Evolutionary conservation across 495 filamentous ascomycete genomes (phyloP).

Genomic region (Podospora australis): DNA sequence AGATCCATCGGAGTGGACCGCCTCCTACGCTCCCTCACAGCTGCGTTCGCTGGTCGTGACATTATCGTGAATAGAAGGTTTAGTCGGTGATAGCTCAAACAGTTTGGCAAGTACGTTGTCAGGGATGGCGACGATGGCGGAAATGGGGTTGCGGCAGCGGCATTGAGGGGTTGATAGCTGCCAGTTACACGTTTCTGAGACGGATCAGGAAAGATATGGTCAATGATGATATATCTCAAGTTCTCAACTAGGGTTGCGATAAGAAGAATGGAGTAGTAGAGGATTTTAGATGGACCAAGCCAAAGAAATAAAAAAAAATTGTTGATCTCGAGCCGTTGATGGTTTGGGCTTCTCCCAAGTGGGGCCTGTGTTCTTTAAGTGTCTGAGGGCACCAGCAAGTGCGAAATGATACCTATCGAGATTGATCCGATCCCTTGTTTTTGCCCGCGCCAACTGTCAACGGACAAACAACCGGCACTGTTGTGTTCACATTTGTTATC

Average conservation of each 20-base stretch:
- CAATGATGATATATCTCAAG: neutral
- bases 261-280: neutral
- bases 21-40: conserved; percentile 23
- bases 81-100: neutral
- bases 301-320: neutral
- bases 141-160: conserved; percentile 11
- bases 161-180: conserved; percentile 10
- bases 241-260: neutral
- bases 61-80: conserved; percentile 8
- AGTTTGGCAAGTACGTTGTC: too few species aligned
- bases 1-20: conserved; percentile 16
- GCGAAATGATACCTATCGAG: too few species aligned
- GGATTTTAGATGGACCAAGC: neutral
- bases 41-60: conserved; percentile 19
- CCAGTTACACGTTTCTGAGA: neutral
- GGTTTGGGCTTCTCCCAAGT: conserved; percentile 1
- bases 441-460: too few species aligned
- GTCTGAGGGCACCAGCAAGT: too few species aligned
- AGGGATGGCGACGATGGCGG: conserved; percentile 15
- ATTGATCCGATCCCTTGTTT: neutral
- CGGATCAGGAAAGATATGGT: neutral
- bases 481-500: neutral
- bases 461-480: neutral
- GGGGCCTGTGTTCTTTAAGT: conserved; percentile 1
- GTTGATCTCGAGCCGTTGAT: neutral